A percentile compares a stretch with the other conserved stretches of the same genome.
Conservation (phyloP, 2,329 filamentous ascomycete species). For the Diaporthe sp. region DNA sequence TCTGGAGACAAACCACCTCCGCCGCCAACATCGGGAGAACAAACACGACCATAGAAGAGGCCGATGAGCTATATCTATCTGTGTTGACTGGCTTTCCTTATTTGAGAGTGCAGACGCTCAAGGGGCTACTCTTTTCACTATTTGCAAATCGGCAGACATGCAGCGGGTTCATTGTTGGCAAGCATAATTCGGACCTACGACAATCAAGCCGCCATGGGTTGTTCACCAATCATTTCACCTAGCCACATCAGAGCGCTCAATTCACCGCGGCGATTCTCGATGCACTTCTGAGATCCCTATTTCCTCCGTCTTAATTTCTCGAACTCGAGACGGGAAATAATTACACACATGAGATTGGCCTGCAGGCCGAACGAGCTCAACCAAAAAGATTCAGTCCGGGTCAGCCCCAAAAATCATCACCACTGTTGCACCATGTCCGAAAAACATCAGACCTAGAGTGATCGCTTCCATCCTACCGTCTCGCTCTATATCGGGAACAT, state of each 20-base stretch:
- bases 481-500: neutral
- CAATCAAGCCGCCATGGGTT: neutral
- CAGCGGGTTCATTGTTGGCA: neutral
- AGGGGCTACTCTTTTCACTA: too few species aligned
- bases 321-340: neutral
- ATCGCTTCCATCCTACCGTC: neutral
- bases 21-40: conserved; percentile 1
- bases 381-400: neutral
- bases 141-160: neutral
- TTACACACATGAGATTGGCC: neutral
- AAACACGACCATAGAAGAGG: neutral
- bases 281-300: neutral
- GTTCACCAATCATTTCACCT: neutral
- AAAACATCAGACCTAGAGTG: neutral
- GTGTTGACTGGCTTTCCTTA: neutral
- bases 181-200: neutral
- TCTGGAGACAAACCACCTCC: conserved; percentile 8
- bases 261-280: neutral
- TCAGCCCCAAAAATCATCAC: neutral
- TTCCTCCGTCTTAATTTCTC: neutral
- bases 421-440: neutral
- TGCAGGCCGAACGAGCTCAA: neutral
- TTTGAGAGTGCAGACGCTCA: neutral
- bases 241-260: neutral
- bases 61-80: neutral